phyloP scores from a whole-genome alignment of 305 asterid genomes.

The Nicotiana rustica region DNA sequence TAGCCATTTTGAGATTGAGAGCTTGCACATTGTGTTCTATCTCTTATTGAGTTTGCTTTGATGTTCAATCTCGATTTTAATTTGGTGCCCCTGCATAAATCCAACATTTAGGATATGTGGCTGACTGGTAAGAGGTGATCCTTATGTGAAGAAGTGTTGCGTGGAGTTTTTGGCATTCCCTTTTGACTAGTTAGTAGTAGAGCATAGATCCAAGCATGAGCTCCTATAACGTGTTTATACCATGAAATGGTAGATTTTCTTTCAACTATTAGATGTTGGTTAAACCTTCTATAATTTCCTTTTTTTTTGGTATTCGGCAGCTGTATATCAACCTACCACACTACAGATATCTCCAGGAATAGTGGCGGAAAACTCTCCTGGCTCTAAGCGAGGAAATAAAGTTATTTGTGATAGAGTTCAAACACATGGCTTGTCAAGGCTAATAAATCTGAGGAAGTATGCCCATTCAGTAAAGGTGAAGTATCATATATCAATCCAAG shows the following conservation, averaged over 20 bases:
- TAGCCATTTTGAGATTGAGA: neutral
- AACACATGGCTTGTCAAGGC: slow-evolving; percentile 74
- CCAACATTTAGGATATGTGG: neutral
- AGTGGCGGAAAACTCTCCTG: slow-evolving; percentile 74
- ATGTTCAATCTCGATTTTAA: too few relatives aligned
- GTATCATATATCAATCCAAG: slow-evolving; percentile 55
- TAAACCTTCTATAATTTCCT: neutral
- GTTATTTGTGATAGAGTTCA: slow-evolving; percentile 73
- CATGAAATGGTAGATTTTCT: neutral
- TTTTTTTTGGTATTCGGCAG: slow-evolving; percentile 53
- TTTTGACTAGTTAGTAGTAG: neutral
- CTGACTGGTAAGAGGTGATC: slow-evolving; percentile 13
- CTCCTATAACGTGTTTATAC: neutral
- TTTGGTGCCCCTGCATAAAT: slow-evolving; percentile 6
- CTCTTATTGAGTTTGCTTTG: too few relatives aligned
- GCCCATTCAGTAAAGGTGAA: slow-evolving; percentile 72
- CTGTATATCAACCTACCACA: slow-evolving; percentile 50
- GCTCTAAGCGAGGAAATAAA: slow-evolving; percentile 72
- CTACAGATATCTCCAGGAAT: slow-evolving; percentile 66
- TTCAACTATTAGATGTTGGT: neutral
- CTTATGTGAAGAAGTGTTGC: slow-evolving; percentile 14
- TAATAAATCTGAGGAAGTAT: slow-evolving; percentile 61
- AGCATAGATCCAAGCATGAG: slow-evolving; percentile 30
- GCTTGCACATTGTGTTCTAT: neutral
- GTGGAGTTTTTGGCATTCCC: neutral